Conservation (phyloP, 371 early-diverging fungal species). For the Rhizopus arrhizus region DNA sequence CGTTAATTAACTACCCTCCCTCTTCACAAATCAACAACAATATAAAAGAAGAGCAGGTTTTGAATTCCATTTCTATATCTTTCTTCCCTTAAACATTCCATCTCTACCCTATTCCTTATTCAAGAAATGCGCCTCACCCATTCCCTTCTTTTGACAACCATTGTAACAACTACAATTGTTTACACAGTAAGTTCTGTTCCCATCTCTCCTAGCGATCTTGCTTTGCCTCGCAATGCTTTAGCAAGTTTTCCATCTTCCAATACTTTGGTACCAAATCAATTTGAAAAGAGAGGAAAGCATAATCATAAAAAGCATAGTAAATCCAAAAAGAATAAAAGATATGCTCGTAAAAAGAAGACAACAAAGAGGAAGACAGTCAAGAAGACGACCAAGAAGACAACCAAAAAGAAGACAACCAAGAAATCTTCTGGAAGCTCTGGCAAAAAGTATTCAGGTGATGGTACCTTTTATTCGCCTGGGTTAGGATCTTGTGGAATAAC, state of each 20-base stretch:
- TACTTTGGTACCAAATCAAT: background rate
- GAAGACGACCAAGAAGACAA: constrained; percentile 12
- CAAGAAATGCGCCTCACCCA: constrained; percentile 25
- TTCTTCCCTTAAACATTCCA: too few relatives aligned
- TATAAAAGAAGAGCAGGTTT: too few relatives aligned
- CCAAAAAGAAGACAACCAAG: constrained; percentile 13
- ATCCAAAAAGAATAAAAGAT: background rate
- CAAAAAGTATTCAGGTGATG: constrained; percentile 35
- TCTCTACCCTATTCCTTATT: too few relatives aligned
- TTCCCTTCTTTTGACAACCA: constrained; percentile 30
- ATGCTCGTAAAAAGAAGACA: constrained; percentile 3
- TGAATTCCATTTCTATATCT: too few relatives aligned
- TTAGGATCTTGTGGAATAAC: constrained; percentile 43
- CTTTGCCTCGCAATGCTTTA: background rate
- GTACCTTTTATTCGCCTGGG: constrained; percentile 37
- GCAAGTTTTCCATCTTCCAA: background rate
- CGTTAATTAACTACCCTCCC: too few relatives aligned
- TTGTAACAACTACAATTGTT: constrained; percentile 18
- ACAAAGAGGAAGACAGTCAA: constrained; percentile 17
- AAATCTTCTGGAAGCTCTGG: constrained; percentile 5
- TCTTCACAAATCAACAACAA: too few relatives aligned
- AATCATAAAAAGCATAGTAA: constrained; percentile 4
- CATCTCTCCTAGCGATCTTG: constrained; percentile 3
- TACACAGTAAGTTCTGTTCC: constrained; percentile 18
- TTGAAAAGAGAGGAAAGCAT: constrained; percentile 22